These are phyloP conservation scores for Lanmaoa rubissima DNA, from an alignment of 768 basidiomycete genomes.

Conservation along the genomic window DNA sequence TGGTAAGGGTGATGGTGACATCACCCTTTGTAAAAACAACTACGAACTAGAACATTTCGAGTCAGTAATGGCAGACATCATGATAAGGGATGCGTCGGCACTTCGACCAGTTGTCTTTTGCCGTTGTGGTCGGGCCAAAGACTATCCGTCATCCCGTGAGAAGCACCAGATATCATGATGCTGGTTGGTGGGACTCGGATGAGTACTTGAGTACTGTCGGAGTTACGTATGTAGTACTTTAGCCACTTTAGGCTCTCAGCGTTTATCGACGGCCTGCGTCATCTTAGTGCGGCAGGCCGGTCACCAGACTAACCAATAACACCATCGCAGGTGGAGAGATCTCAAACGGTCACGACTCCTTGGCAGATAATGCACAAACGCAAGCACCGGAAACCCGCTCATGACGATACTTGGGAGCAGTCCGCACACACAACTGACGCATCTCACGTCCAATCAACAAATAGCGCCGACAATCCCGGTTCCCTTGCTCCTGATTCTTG, in stretches of 20 bases:
- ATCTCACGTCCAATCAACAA: conserved; percentile 3
- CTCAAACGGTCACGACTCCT: too few species aligned
- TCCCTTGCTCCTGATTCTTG: conserved; percentile 21
- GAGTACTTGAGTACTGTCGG: too few species aligned
- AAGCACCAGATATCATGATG: not conserved
- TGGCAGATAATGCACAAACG: conserved; percentile 23
- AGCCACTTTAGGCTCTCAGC: too few species aligned
- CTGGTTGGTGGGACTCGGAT: too few species aligned
- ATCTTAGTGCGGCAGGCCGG: too few species aligned
- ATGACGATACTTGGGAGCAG: conserved; percentile 10
- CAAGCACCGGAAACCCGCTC: conserved; percentile 17
- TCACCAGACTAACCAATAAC: too few species aligned
- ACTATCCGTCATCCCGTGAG: not conserved
- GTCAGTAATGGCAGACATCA: not conserved
- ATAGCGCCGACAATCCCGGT: not conserved
- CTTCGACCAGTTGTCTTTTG: not conserved
- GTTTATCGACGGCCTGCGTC: too few species aligned
- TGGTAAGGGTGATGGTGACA: not conserved
- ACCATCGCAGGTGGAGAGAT: too few species aligned
- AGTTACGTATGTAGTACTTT: too few species aligned
- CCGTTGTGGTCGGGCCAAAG: not conserved
- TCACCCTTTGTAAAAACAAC: not conserved
- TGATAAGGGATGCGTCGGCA: not conserved
- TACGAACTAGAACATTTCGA: not conserved
- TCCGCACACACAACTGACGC: not conserved